Evolutionary conservation across 169 alveolate genomes (phyloP).

Genomic region (Eimeria praecox): DNA sequence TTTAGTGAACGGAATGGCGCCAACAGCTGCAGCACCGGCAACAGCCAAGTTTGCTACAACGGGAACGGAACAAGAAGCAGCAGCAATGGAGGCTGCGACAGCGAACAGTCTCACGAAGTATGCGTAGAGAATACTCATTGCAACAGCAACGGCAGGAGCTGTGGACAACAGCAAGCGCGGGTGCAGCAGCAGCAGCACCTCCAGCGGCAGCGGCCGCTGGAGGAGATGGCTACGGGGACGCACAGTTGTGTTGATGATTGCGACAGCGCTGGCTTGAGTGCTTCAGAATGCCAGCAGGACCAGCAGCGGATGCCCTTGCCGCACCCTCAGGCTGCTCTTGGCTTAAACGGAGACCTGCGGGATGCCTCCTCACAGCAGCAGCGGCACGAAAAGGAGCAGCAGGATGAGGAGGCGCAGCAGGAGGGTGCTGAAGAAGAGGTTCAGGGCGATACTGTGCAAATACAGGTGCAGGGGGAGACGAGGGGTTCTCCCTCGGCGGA

Average conservation of each 20-base stretch:
- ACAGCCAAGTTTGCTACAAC: conserved; percentile 24
- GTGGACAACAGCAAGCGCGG: neutral
- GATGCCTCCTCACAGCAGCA: neutral
- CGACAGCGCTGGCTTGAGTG: conserved; percentile 1
- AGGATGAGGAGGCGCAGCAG: neutral
- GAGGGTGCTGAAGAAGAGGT: neutral
- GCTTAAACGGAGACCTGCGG: neutral
- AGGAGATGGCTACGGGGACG: neutral
- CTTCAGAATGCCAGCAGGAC: neutral
- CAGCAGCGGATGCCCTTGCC: neutral
- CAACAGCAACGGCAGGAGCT: conserved; percentile 2
- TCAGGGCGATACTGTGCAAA: conserved; percentile 32
- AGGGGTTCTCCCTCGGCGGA: neutral
- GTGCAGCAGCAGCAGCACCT: conserved; percentile 4
- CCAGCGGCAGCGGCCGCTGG: neutral
- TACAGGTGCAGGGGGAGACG: neutral
- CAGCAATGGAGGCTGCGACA: neutral
- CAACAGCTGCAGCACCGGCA: conserved; percentile 25
- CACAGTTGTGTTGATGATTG: neutral
- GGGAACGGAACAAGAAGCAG: neutral
- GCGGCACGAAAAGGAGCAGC: conserved; percentile 6
- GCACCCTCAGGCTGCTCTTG: neutral
- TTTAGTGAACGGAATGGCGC: conserved; percentile 24
- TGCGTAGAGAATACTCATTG: neutral
- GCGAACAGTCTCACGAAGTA: neutral